Base-by-base conservation (phyloP, 139 green algal genomes). In the Diplosphaera chodatii region DNA sequence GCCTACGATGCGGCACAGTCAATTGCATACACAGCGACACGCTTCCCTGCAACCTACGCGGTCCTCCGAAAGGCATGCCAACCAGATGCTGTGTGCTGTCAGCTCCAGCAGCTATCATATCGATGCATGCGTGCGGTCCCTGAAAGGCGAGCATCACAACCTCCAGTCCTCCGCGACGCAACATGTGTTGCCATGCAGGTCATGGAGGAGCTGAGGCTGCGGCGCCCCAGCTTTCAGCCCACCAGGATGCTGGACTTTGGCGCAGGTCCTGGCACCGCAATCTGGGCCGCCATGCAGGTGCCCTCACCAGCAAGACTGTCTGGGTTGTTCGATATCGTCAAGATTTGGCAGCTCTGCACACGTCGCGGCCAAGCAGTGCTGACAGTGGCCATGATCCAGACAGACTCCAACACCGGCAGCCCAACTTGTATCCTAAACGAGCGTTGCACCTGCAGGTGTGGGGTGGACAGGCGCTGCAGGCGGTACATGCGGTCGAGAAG, bases 191-290 rank as follows among this genome's bases (percentile, higher is more conserved):
- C 48, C 8, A 21, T 8, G 1, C 70, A 69, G 0, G 63, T 80
- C 5, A 64, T 88, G 32, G 32, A 72, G 1, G 79, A 87, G 75
- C 41, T 88, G 64, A 29, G 34, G 28, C 8, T 63, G 4, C 64
- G 66, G 27, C 69, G 67, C 28, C 70, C 76, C 0, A 55, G 40
- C 4, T 94, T 87, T 41, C 21, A 55, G 22, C 89, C 89, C 0
- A 20, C 34, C 2, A 77, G 29, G 4, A 75, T 91, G 81, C 69
- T 95, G 27, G 89, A 95, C 68, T 95, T 89, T 80, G 89, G 89
- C 2, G 74, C 87, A 3, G 87, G 89, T 32, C 85, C 85, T 3
- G 89, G 84, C 40, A 94, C 89, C 4, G 85, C 88, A 31, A 76
- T 82, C 32, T 94, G 89, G 89, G 87, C 87, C 18, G 86, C 86